Percentiles rank a stretch among this genome's conserved stretches.
These are phyloP conservation scores for Gyromitra esculenta DNA, from an alignment of 2,329 filamentous ascomycete genomes.

Conservation along the genomic window DNA sequence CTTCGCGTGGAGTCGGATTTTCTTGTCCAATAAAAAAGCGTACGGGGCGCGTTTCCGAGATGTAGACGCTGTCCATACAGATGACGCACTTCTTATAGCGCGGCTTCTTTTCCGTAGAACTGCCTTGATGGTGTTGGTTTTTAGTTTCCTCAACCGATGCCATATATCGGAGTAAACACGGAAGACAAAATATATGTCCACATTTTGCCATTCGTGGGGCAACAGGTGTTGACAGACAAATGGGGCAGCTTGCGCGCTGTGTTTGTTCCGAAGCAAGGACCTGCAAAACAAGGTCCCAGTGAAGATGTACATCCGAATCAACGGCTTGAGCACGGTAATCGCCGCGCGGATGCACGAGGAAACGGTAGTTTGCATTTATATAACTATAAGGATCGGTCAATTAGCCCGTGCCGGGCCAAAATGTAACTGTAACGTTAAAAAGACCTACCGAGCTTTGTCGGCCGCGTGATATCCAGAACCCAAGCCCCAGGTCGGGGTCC, in stretches of 20 bases:
- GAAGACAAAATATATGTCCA: conserved; percentile 94
- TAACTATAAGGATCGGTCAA: conserved; percentile 66
- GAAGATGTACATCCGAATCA: conserved; percentile 87
- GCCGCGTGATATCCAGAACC: conserved; percentile 89
- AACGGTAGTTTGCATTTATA: conserved; percentile 96
- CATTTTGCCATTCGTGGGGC: conserved; percentile 97
- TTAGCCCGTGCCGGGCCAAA: conserved; percentile 20
- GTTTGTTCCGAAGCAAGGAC: conserved; percentile 90
- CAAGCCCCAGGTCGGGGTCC: conserved; percentile 81
- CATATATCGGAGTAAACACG: conserved; percentile 95
- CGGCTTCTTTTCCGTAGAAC: conserved; percentile 61
- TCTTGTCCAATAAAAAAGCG: conserved; percentile 93
- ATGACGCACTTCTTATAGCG: conserved; percentile 96
- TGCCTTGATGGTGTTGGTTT: conserved; percentile 11
- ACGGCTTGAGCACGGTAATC: conserved; percentile 81
- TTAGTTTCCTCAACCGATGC: conserved; percentile 76
- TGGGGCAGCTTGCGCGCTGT: conserved; percentile 88
- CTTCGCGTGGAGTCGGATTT: conserved; percentile 78
- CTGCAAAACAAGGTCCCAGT: conserved; percentile 91
- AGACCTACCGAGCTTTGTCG: conserved; percentile 82
- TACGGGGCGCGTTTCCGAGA: conserved; percentile 88
- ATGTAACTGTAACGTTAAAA: not conserved
- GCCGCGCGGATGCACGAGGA: conserved; percentile 85
- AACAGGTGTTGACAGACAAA: conserved; percentile 90
- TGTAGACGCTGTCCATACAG: conserved; percentile 91